phyloP scores from a whole-genome alignment of 352 stramenopile species.

The Aphanomyces stellatus region DNA sequence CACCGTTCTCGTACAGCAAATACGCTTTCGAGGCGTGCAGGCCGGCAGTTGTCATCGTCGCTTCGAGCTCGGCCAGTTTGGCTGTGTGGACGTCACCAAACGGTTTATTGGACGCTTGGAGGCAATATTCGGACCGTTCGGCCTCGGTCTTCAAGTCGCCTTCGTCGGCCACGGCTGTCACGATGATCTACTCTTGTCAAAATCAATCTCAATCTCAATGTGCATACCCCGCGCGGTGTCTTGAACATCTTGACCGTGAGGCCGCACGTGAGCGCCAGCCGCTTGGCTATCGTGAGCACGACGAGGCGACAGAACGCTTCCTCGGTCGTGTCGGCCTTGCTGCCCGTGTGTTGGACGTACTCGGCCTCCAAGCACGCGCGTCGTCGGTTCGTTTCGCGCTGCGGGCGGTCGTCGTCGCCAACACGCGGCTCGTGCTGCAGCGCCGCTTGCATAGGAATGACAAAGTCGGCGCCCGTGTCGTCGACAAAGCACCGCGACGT shows the following conservation, averaged over 20 bases:
- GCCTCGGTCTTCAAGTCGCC: constrained; percentile 61
- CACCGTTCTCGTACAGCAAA: constrained; percentile 24
- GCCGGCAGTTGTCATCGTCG: constrained; percentile 38
- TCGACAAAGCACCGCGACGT: constrained; percentile 64
- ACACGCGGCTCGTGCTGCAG: not conserved
- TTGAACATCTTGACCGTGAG: constrained; percentile 74
- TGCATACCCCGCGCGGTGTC: constrained; percentile 37
- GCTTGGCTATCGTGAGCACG: constrained; percentile 45
- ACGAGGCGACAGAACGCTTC: constrained; percentile 58
- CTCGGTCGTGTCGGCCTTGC: constrained; percentile 37
- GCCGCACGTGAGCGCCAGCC: constrained; percentile 65
- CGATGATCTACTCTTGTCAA: constrained; percentile 50
- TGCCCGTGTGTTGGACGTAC: constrained; percentile 50
- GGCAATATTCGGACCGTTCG: constrained; percentile 55
- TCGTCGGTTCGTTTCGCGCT: constrained; percentile 31
- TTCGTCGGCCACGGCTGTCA: constrained; percentile 73
- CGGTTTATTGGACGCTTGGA: constrained; percentile 68
- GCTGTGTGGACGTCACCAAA: constrained; percentile 49
- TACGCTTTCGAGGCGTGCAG: constrained; percentile 44
- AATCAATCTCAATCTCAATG: no score
- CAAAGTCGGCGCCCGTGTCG: constrained; percentile 28
- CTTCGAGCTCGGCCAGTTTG: constrained; percentile 40
- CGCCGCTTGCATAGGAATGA: not conserved
- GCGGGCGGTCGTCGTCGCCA: constrained; percentile 26
- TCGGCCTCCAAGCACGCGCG: constrained; percentile 25